These are phyloP conservation scores for Neurospora cerealis DNA, from an alignment of 495 filamentous ascomycete species.

Conservation along the genomic window DNA sequence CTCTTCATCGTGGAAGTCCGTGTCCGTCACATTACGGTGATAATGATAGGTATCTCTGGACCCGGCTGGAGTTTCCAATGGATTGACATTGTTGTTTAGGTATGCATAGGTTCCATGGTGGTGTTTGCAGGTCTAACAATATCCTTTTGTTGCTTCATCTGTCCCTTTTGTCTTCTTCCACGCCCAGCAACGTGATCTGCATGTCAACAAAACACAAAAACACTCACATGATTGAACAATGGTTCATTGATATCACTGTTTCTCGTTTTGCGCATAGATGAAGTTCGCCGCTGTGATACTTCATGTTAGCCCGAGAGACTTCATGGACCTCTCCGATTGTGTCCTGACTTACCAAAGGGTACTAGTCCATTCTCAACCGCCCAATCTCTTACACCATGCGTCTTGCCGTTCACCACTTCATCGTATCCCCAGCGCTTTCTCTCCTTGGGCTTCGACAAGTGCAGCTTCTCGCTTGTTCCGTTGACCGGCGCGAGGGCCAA, in stretches of 20 bases:
- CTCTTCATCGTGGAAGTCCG: background rate
- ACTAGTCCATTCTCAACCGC: conserved; percentile 48
- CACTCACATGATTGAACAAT: background rate
- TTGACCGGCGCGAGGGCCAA: conserved; percentile 40
- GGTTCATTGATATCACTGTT: conserved; percentile 35
- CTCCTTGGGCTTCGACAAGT: conserved; percentile 44
- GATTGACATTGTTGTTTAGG: background rate
- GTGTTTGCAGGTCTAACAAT: background rate
- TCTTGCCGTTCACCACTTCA: conserved; percentile 26
- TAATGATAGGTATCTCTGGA: background rate
- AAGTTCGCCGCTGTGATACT: conserved; percentile 47
- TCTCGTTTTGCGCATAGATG: conserved; percentile 51
- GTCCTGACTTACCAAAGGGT: conserved; percentile 44
- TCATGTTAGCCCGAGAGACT: background rate
- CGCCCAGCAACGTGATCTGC: background rate
- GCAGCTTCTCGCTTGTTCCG: conserved; percentile 25
- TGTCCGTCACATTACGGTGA: background rate
- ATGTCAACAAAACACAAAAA: background rate
- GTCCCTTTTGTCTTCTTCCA: background rate
- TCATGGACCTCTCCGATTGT: background rate
- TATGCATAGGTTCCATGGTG: background rate
- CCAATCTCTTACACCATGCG: conserved; percentile 53
- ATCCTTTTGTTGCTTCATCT: background rate
- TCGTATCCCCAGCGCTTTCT: conserved; percentile 52
- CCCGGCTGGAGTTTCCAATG: background rate